Percentiles rank a stretch among this genome's conserved stretches.
phyloP scores from a whole-genome alignment of 2,329 filamentous ascomycete species.

The Claviceps spartinae region DNA sequence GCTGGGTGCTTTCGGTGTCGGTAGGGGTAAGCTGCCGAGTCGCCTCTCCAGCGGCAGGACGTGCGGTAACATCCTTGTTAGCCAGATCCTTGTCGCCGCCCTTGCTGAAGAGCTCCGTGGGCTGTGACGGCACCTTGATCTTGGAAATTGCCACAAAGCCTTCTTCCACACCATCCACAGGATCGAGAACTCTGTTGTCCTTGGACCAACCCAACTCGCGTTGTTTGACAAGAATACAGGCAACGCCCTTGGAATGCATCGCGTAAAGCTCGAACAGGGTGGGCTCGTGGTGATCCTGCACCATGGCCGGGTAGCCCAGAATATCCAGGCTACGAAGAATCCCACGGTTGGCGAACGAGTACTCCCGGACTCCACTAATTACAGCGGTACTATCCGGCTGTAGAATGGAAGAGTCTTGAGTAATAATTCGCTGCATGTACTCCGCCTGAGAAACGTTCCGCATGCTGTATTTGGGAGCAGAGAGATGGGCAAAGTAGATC shows the following conservation, averaged over 20 bases:
- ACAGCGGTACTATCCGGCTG: conserved; percentile 91
- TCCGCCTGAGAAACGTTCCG: conserved; percentile 73
- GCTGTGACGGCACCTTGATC: conserved; percentile 41
- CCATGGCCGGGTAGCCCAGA: conserved; percentile 55
- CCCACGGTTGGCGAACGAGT: conserved; percentile 79
- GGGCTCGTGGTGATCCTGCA: conserved; percentile 51
- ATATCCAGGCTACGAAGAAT: conserved; percentile 83
- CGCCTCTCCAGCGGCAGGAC: conserved; percentile 18
- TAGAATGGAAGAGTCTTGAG: conserved; percentile 58
- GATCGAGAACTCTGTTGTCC: conserved; percentile 74
- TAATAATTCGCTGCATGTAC: conserved; percentile 67
- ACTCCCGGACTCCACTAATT: conserved; percentile 91
- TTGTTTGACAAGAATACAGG: conserved; percentile 73
- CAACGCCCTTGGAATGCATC: conserved; percentile 96
- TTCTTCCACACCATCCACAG: conserved; percentile 61
- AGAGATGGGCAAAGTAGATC: conserved; percentile 92
- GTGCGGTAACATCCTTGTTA: conserved; percentile 21
- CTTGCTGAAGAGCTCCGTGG: conserved; percentile 19
- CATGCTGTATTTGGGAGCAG: conserved; percentile 83
- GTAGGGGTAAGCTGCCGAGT: conserved; percentile 11
- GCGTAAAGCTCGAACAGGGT: conserved; percentile 88
- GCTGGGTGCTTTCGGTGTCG: conserved; percentile 17
- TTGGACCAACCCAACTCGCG: conserved; percentile 83
- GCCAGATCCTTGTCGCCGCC: conserved; percentile 25
- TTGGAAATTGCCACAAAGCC: conserved; percentile 64